Conservation (phyloP, 768 basidiomycete species). For the Lepiota venenata region DNA sequence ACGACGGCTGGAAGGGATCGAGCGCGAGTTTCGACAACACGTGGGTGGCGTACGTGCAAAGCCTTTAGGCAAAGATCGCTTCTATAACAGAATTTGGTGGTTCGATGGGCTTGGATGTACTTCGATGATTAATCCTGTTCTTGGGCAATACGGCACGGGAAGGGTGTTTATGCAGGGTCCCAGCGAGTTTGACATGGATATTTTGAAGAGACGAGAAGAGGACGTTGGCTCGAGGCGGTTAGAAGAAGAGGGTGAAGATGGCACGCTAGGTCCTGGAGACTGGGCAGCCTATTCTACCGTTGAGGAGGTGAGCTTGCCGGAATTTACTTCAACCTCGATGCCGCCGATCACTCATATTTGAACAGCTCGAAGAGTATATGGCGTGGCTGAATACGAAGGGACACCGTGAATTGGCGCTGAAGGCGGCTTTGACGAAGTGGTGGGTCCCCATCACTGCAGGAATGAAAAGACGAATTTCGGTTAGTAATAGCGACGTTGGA, state of each 20-base stretch:
- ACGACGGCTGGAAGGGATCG: slow-evolving; percentile 79
- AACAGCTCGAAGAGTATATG: slow-evolving; percentile 76
- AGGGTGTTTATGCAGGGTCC: slow-evolving; percentile 93
- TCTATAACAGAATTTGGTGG: slow-evolving; percentile 98
- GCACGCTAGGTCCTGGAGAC: slow-evolving; percentile 67
- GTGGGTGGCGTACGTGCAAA: slow-evolving; percentile 83
- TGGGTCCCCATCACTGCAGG: slow-evolving; percentile 81
- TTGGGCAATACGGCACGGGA: slow-evolving; percentile 75
- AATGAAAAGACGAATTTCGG: slow-evolving; percentile 69
- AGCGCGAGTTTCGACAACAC: slow-evolving; percentile 91
- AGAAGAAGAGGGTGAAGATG: slow-evolving; percentile 81
- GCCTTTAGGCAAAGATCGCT: slow-evolving; percentile 88
- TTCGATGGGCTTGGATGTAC: slow-evolving; percentile 93
- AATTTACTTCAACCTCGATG: not conserved
- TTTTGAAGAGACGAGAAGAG: slow-evolving; percentile 58
- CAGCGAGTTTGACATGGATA: slow-evolving; percentile 73
- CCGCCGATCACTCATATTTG: slow-evolving; percentile 13
- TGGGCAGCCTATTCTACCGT: slow-evolving; percentile 91
- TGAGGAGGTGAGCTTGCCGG: slow-evolving; percentile 66
- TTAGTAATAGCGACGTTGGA: slow-evolving; percentile 34
- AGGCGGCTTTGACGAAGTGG: slow-evolving; percentile 76
- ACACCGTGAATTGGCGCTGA: slow-evolving; percentile 79
- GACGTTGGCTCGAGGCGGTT: slow-evolving; percentile 58
- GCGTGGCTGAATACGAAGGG: slow-evolving; percentile 94
- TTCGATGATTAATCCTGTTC: slow-evolving; percentile 51